These are phyloP conservation scores for Ophiostoma sp. DNA, from an alignment of 2,329 filamentous ascomycete genomes.

Conservation along the genomic window DNA sequence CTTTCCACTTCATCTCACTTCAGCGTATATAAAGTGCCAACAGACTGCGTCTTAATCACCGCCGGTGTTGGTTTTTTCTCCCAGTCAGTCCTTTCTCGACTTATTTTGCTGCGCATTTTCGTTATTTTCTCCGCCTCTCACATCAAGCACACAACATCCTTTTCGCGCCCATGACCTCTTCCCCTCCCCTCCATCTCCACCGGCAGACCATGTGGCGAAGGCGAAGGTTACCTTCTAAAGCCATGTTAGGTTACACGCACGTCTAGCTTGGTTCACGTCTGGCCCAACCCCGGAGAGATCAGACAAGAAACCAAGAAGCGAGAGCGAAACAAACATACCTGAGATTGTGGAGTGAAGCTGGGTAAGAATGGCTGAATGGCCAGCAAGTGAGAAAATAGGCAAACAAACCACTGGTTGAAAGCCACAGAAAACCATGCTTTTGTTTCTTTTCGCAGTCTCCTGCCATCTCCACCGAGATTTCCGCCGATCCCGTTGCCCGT, in stretches of 20 bases:
- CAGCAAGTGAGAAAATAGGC: not conserved
- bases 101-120: not conserved
- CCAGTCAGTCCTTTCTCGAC: not conserved
- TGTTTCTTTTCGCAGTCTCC: not conserved
- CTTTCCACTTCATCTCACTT: not conserved
- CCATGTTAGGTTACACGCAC: not conserved
- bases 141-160: not conserved
- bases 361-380: not conserved
- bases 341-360: not conserved
- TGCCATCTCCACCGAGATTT: not conserved
- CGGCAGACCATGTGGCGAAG: not conserved
- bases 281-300: not conserved
- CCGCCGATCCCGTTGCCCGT: not conserved
- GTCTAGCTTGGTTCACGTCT: not conserved
- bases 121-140: not conserved
- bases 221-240: not conserved
- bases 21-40: not conserved
- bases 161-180: not conserved
- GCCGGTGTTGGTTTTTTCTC: not conserved
- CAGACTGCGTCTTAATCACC: not conserved
- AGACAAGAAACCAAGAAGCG: not conserved
- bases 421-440: not conserved
- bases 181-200: not conserved
- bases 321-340: not conserved
- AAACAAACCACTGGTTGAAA: not conserved